Evolutionary conservation across 805 yeast genomes (phyloP).

Genomic region (Yamadazyma scolyti): DNA sequence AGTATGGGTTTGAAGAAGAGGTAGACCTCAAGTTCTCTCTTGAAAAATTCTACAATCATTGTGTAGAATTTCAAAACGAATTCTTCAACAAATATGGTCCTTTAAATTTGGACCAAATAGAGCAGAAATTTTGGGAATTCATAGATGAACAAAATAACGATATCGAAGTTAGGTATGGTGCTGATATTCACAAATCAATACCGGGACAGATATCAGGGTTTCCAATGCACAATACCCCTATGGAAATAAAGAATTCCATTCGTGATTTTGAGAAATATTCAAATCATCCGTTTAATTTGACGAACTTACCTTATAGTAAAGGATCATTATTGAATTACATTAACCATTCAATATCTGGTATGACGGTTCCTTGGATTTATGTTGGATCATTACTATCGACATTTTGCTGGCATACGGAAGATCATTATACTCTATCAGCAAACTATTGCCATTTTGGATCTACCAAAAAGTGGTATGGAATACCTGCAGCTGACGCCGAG

Average conservation of each 20-base stretch:
- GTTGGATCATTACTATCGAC: constrained; percentile 87
- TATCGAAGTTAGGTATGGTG: constrained; percentile 74
- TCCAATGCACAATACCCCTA: constrained; percentile 45
- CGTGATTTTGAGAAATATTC: constrained; percentile 31
- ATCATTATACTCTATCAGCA: constrained; percentile 86
- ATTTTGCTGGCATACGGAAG: constrained; percentile 97
- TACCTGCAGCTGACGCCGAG: constrained; percentile 65
- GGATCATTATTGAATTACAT: constrained; percentile 69
- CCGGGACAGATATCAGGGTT: constrained; percentile 74
- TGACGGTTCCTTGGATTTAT: constrained; percentile 94
- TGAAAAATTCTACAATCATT: constrained; percentile 55
- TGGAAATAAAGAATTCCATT: constrained; percentile 4
- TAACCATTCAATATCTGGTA: constrained; percentile 74
- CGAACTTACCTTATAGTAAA: constrained; percentile 63
- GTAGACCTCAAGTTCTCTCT: constrained; percentile 52
- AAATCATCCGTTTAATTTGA: constrained; percentile 71
- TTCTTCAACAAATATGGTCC: constrained; percentile 33
- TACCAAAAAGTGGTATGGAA: constrained; percentile 91
- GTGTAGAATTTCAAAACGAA: constrained; percentile 45
- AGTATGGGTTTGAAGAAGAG: constrained; percentile 78
- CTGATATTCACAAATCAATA: constrained; percentile 68
- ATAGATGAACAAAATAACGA: constrained; percentile 37
- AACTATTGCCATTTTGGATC: constrained; percentile 90
- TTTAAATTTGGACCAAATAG: constrained; percentile 45
- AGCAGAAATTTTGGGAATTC: constrained; percentile 63